These are phyloP conservation scores for Camillea tinctor DNA, from an alignment of 2,329 filamentous ascomycete species.

Conservation along the genomic window DNA sequence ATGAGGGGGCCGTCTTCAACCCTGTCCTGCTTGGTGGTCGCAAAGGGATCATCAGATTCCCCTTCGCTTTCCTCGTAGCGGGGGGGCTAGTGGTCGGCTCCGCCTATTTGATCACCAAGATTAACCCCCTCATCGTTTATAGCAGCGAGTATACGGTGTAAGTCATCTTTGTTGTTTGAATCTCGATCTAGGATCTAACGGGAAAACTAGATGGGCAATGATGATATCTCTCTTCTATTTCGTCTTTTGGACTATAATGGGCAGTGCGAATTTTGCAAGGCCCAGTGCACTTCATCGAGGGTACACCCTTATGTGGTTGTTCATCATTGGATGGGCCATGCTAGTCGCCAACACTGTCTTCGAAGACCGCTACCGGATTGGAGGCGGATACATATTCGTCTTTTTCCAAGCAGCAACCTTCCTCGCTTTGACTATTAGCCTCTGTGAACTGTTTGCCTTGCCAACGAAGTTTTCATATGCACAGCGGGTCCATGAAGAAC, in stretches of 20 bases:
- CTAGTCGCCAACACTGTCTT: constrained; percentile 72
- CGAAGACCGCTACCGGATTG: constrained; percentile 74
- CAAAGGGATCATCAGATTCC: constrained; percentile 82
- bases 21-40: constrained; percentile 68
- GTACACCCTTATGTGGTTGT: constrained; percentile 84
- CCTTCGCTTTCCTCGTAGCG: constrained; percentile 69
- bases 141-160: constrained; percentile 78
- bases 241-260: constrained; percentile 72
- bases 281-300: constrained; percentile 84
- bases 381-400: constrained; percentile 76
- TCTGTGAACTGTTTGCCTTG: constrained; percentile 78
- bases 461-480: constrained; percentile 70
- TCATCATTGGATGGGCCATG: constrained; percentile 68
- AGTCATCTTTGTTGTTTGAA: constrained; percentile 6
- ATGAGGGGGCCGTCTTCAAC: constrained; percentile 60
- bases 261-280: constrained; percentile 71
- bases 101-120: constrained; percentile 72
- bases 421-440: constrained; percentile 69
- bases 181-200: constrained; percentile 10
- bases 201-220: constrained; percentile 65
- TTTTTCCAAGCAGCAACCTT: constrained; percentile 78
- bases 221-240: constrained; percentile 79
- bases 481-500: constrained; percentile 51
- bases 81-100: constrained; percentile 68
- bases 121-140: constrained; percentile 90